Evolutionary conservation across 148 eudicot genomes (phyloP), one percentile per base, ranked within the genome.

Genomic region (Rhododendron vialii): DNA sequence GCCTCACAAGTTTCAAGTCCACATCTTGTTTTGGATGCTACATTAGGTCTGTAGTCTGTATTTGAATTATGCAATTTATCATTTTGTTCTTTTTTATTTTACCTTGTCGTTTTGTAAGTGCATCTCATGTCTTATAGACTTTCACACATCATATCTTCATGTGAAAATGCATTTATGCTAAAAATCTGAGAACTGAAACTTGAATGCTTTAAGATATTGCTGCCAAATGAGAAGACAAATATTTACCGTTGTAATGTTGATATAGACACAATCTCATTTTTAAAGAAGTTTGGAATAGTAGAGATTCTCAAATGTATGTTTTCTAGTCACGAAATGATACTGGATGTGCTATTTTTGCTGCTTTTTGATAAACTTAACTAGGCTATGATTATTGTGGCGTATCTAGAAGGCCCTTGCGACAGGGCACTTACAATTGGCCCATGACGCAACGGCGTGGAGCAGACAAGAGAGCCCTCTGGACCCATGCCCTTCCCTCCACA

Each of bases 21-120:
- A 50, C 95, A 94, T 90, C 93, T 93, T 89, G 81, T 91, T 88
- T 85, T 93, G 91, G 99, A 96, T 71, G 99, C 99, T 87, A 95
- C 98, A 18, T 88, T 96, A 91, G 99, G 99, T 97, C 83, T 83
- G 93, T 86, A 82, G 99, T 97, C 83, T 84, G 93, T 85, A 80
- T 86, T 36, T 48, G 15, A 51, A 50, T 71, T 14, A 24, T 24
- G 69, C 5, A 24, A 55, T 35, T 33, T 28, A 73, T 22, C 63
- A 51, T 74, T 74, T 9, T 38, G 13, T 48, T 51, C 20, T 51
- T 33, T 71, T 2, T 30, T 69, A 41, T 0, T 17, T 30, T 35
- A 24, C 17, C 12, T 59, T 20, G 5, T 55, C 2, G 3, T 50
- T 50, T 47, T 80, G 45, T 35, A 80, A 18, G 5, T n/a, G 33